Evolutionary conservation across 306 rosid genomes (phyloP), one percentile per base, ranked within the genome.

Genomic region (Rubus idaeus): DNA sequence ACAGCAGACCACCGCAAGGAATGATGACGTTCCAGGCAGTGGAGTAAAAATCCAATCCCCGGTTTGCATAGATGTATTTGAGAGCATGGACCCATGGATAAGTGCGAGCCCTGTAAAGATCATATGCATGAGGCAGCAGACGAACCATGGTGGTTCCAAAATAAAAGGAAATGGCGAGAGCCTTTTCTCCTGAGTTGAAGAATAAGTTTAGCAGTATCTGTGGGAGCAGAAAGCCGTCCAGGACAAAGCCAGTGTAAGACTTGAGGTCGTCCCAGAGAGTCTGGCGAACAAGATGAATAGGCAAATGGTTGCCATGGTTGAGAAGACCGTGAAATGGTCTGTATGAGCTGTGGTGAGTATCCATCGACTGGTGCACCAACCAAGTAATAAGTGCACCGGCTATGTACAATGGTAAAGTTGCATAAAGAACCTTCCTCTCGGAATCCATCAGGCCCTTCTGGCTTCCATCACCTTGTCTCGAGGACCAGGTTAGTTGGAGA

Each of bases 1-100:
- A 90, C 51, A 86, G 45, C 78, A 91, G 71, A 74, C 88, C 89
- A 74, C 77, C 79, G 39, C 73, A 74, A 35, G 94, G 89, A 72
- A 94, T 91, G 82, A 87, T 72, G 65, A 90, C 88, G 79, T 94
- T 91, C 98, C 96, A 91, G n/a, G 96, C 87, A 8, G 97, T 90
- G 74, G 98, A 94, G 82, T 86, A 94, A 79, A 88, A 88, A 75
- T 86, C 97, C 85, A 79, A 82, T 62, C 77, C 81, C 72, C 87
- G 94, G 79, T 82, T 87, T 47, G 98, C 98, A 74, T 91, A 94
- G 67, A 90, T 87, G 75, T 79, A 86, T 0, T 92, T 85, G 42
- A 84, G 75, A 78, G 81, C 86, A 60, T 87, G 89, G 84, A 80
- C 73, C 88, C 87, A 75, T 37, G 90, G 67, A 67, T 83, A 72